Percentiles rank a stretch among this genome's conserved stretches.
Evolutionary conservation across 192 early-diverging fungal genomes (phyloP).

Genomic region (Entrophospora sp.): DNA sequence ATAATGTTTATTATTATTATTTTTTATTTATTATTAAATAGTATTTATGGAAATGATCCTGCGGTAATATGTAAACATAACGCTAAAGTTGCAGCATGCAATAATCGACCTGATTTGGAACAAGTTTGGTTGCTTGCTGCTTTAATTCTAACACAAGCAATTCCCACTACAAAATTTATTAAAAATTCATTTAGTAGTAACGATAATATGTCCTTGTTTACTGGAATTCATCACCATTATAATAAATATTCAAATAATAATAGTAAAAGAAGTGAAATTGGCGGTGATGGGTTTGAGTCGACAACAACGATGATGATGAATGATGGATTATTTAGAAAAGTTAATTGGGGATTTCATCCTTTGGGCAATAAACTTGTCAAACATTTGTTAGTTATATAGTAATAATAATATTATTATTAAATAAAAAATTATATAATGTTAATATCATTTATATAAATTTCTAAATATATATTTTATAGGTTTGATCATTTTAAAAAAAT

Average conservation of each 20-base stretch:
- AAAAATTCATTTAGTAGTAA: slow-evolving; percentile 30
- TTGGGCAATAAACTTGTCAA: slow-evolving; percentile 44
- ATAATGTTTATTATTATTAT: neutral
- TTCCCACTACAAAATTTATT: slow-evolving; percentile 23
- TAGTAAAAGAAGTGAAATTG: slow-evolving; percentile 35
- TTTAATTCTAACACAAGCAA: slow-evolving; percentile 41
- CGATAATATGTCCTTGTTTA: slow-evolving; percentile 19
- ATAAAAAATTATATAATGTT: neutral
- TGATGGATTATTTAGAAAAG: slow-evolving; percentile 31
- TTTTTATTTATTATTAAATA: slow-evolving; percentile 23
- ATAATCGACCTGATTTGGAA: slow-evolving; percentile 46
- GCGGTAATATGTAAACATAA: slow-evolving; percentile 54
- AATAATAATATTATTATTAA: too few species aligned
- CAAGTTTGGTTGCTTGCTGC: slow-evolving; percentile 61
- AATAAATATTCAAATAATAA: slow-evolving; percentile 27
- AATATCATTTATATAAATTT: neutral
- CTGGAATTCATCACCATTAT: slow-evolving; percentile 18
- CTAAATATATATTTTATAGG: slow-evolving; percentile 13
- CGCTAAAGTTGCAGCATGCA: slow-evolving; percentile 37
- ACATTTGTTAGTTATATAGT: slow-evolving; percentile 40
- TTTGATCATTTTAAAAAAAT: slow-evolving; percentile 42
- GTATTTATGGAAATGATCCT: slow-evolving; percentile 49
- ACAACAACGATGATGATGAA: too few species aligned
- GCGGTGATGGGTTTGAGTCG: too few species aligned
- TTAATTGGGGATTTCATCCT: slow-evolving; percentile 54